Percentiles rank a stretch among this genome's conserved stretches.
Conservation (phyloP, 2,329 filamentous ascomycete species). For the Exophiala xenobiotica region DNA sequence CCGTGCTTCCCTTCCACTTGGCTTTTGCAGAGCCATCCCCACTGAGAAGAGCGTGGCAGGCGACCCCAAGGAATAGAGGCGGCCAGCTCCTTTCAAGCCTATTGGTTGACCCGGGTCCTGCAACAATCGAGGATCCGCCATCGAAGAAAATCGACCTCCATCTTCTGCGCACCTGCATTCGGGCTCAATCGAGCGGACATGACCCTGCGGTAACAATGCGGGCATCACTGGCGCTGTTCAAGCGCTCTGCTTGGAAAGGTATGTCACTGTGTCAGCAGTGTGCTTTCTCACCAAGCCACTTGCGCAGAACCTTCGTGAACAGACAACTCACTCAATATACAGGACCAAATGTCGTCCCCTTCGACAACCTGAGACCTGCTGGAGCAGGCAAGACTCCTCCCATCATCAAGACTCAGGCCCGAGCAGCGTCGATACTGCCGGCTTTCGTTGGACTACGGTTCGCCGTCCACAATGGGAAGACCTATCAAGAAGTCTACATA, state of each 20-base stretch:
- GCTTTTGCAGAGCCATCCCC: too few relatives aligned
- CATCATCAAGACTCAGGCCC: conserved; percentile 82
- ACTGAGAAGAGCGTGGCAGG: too few relatives aligned
- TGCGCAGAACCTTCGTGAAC: conserved; percentile 27
- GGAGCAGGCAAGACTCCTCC: conserved; percentile 57
- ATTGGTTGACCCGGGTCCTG: too few relatives aligned
- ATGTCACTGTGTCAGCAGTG: too few relatives aligned
- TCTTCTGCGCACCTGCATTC: neutral
- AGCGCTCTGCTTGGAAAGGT: conserved; percentile 90
- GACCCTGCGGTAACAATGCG: conserved; percentile 54
- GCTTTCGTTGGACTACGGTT: conserved; percentile 90
- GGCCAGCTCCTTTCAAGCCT: too few relatives aligned
- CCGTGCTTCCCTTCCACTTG: too few relatives aligned
- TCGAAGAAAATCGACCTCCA: neutral
- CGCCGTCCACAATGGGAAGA: conserved; percentile 88
- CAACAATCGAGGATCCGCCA: neutral
- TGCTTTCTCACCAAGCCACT: too few relatives aligned
- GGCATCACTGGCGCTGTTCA: conserved; percentile 65
- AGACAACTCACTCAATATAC: conserved; percentile 1
- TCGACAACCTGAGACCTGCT: conserved; percentile 47
- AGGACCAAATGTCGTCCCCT: conserved; percentile 38
- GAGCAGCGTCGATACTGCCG: conserved; percentile 83
- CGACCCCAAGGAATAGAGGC: too few relatives aligned
- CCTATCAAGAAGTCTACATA: conserved; percentile 76
- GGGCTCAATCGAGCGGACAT: conserved; percentile 7